Evolutionary conservation across 352 stramenopile genomes (phyloP).

Genomic region (Phytophthora multivora): DNA sequence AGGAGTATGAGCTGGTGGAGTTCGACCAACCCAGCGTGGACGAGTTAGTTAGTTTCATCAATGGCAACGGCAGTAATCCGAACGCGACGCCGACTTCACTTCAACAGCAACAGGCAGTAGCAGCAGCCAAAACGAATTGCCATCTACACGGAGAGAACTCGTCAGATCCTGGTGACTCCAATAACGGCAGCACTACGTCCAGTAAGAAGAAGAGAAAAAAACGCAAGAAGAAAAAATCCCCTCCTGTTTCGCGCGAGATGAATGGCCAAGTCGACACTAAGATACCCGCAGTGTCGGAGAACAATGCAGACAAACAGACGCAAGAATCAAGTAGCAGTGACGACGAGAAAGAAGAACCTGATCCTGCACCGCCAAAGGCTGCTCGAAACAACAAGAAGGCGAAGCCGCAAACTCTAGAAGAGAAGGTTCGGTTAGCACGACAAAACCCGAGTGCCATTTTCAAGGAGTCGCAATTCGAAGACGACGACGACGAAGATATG

Average conservation of each 20-base stretch:
- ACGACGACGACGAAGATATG: constrained; percentile 78
- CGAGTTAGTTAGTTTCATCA: constrained; percentile 84
- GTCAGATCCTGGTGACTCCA: constrained; percentile 32
- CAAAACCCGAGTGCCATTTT: constrained; percentile 84
- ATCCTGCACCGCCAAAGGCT: constrained; percentile 9
- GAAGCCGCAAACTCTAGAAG: constrained; percentile 41
- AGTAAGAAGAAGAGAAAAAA: constrained; percentile 78
- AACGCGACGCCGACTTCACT: constrained; percentile 24
- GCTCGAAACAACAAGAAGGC: constrained; percentile 11
- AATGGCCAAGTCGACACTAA: constrained; percentile 18
- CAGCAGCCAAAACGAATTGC: constrained; percentile 30
- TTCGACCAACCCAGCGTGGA: constrained; percentile 85
- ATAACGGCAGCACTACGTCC: constrained; percentile 17
- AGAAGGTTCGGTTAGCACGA: constrained; percentile 68
- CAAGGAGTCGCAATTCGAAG: constrained; percentile 81
- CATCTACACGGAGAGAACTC: constrained; percentile 32
- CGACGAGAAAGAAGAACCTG: constrained; percentile 27
- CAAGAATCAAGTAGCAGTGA: constrained; percentile 36
- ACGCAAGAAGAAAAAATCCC: constrained; percentile 74
- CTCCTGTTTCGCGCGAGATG: constrained; percentile 21
- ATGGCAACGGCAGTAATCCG: constrained; percentile 45
- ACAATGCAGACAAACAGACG: constrained; percentile 6
- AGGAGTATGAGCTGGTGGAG: constrained; percentile 82
- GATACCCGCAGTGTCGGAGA: constrained; percentile 4
- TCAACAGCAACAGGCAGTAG: constrained; percentile 30